Evolutionary conservation across 495 filamentous ascomycete species (phyloP), one percentile per base, ranked within the genome.

Genomic region (Cercophora sp.): DNA sequence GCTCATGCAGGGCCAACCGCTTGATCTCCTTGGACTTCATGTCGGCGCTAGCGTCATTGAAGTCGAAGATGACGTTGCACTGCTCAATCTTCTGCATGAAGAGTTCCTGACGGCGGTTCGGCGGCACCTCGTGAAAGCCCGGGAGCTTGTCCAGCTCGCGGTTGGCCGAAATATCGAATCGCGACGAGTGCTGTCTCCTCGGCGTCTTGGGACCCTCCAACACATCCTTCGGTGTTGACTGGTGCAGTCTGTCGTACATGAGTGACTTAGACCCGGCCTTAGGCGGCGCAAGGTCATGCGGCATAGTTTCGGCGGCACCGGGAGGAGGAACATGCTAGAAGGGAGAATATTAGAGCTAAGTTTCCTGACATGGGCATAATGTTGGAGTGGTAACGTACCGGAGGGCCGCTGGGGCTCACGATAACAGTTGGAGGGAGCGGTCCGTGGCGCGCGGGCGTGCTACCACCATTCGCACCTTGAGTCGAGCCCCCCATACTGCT

Each of bases 1-100:
- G 79, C 64, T 99, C 93, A 63, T 99, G 93, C 35, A 99, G 81
- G 40, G 93, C 94, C 63, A 99, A 72, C 59, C 93, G 83, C 79
- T 99, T 99, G 78, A 99, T 96, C 72, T 99, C 93, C 70, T 99
- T 99, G n/a, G 92, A 95, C 68, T 97, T 97, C 92, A 97, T 97
- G 62, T 99, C 93, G 47, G 85, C 91, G 54, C 89, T 94, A 32
- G 94, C 90, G 64, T 99, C 93, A 69, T 96, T 99, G 75, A 99
- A 99, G 70, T 99, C 93, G 63, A 99, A 99, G 59, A 99, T 99
- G 71, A 99, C 94, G 64, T 99, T 99, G 77, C 93, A 99, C 70
- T 99, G 93, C 63, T 97, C 93, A 62, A 99, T 94, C 79, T 99
- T 99, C 68, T 97, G 91, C 92, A 99, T 96, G 74, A 99, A 99